phyloP scores from a whole-genome alignment of 257 asterid genomes.

The Solanum stenotomum region DNA sequence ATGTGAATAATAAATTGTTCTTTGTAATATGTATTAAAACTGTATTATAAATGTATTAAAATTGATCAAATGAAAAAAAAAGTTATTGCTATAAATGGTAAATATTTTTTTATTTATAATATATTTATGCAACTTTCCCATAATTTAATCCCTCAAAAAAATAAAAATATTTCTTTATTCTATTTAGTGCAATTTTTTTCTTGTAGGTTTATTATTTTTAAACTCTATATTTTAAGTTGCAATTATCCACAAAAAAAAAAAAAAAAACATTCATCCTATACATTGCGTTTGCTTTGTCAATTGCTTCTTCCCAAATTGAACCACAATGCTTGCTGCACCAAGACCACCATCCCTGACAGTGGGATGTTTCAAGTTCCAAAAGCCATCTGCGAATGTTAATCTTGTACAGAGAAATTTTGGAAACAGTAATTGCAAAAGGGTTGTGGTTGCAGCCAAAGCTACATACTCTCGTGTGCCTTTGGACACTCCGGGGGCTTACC shows the following conservation, averaged over 20 bases:
- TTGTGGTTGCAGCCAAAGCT: constrained; percentile 6
- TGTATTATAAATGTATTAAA: too few species aligned
- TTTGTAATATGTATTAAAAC: too few species aligned
- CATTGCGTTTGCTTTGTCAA: neutral
- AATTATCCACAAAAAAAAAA: neutral
- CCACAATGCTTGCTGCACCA: neutral
- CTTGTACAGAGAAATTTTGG: neutral
- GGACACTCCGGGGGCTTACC: constrained; percentile 35
- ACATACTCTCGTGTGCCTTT: constrained; percentile 16
- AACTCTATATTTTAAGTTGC: neutral
- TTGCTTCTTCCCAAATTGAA: neutral
- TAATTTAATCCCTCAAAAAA: too few species aligned
- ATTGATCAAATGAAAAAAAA: too few species aligned
- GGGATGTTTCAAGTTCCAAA: neutral
- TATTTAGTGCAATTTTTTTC: too few species aligned
- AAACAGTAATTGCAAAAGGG: neutral
- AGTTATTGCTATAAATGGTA: too few species aligned
- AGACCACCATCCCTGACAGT: neutral
- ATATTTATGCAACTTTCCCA: too few species aligned
- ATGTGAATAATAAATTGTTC: too few species aligned
- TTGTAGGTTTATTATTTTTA: too few species aligned
- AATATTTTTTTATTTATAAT: too few species aligned
- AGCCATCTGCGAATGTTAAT: neutral
- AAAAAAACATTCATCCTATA: neutral
- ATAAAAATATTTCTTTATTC: too few species aligned